Base-by-base conservation (phyloP, 495 filamentous ascomycete species). In the Talaromyces borbonicus region DNA sequence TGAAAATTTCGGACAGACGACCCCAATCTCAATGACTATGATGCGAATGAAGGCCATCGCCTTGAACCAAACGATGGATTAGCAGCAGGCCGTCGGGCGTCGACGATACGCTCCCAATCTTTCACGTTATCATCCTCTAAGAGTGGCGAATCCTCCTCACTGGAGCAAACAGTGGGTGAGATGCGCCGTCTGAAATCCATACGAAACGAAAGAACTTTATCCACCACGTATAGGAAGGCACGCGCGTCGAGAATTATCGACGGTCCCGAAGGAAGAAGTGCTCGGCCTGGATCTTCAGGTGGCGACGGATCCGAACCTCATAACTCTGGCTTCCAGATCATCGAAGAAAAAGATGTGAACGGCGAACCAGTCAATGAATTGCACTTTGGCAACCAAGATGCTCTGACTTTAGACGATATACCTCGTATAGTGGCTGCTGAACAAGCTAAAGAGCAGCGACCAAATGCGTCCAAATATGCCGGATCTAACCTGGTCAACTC, bases 381-480 rank as follows among this genome's bases (percentile, higher is more conserved):
- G 50, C 86, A 85, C 37, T 85, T 98, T 52, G 87, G 85, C n/a
- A 78, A 85, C 52, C 84, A 90, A 48, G 88, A 96, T 68, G 85
- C 87, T 11, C 71, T 97, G 26, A 95, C 89, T 4, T 68, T 99
- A 46, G 92, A 97, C 61, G 92, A 99, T 57, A 96, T 99, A 50
- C 90, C 92, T n/a, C 75, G 90, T 50, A 93, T 99, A 51, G 87
- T 96, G 33, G 92, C 92, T 2, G 87, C 90, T 7, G 87, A 96
- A 55, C 92, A 97, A 66, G 90, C 92, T 22, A 81, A 84, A 57
- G 90, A 95, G 58, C 90, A 94, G 58, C 78, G 88, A 44, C 82
- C 88, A 14, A 93, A 86, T 56, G 88, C 87, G 27, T 84, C 78
- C 49, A 82, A 73, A 49, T 85, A 87, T 55, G 79, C 82, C 12